phyloP scores from a whole-genome alignment of 192 early-diverging fungal genomes.

The Podila epicladia region DNA sequence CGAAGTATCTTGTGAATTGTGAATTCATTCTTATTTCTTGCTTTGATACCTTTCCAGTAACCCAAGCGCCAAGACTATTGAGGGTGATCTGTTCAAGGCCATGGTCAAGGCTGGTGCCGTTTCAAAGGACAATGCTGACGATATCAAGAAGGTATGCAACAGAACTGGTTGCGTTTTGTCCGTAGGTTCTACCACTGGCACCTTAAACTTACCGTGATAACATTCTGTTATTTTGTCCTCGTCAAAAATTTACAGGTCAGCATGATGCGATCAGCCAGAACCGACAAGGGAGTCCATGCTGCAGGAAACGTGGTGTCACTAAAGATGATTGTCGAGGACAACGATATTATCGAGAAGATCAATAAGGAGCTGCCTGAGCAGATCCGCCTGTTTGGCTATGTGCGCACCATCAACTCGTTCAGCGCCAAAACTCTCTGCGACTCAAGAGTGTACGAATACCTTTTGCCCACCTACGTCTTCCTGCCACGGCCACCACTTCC shows the following conservation, averaged over 20 bases:
- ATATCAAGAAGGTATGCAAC: conserved; percentile 71
- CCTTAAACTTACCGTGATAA: neutral
- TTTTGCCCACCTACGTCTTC: conserved; percentile 93
- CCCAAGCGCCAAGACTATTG: conserved; percentile 83
- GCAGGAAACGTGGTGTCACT: conserved; percentile 94
- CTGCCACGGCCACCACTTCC: conserved; percentile 50
- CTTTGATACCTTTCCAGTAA: conserved; percentile 58
- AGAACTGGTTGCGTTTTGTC: neutral
- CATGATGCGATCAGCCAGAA: conserved; percentile 92
- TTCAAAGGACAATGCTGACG: conserved; percentile 86
- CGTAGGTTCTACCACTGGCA: neutral
- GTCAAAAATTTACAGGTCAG: conserved; percentile 62
- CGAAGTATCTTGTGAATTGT: too few relatives aligned
- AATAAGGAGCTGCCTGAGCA: conserved; percentile 88
- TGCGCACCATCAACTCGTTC: conserved; percentile 78
- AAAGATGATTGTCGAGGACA: conserved; percentile 87
- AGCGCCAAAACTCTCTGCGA: conserved; percentile 93
- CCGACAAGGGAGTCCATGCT: conserved; percentile 99
- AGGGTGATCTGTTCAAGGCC: conserved; percentile 90
- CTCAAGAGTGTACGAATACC: conserved; percentile 96
- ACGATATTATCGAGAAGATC: conserved; percentile 78
- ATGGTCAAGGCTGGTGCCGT: conserved; percentile 83
- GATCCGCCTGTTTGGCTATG: conserved; percentile 79
- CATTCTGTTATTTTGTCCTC: neutral
- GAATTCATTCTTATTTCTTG: neutral